phyloP scores from a whole-genome alignment of 805 yeast genomes.

The Kluyveromyces dobzhanskii region DNA sequence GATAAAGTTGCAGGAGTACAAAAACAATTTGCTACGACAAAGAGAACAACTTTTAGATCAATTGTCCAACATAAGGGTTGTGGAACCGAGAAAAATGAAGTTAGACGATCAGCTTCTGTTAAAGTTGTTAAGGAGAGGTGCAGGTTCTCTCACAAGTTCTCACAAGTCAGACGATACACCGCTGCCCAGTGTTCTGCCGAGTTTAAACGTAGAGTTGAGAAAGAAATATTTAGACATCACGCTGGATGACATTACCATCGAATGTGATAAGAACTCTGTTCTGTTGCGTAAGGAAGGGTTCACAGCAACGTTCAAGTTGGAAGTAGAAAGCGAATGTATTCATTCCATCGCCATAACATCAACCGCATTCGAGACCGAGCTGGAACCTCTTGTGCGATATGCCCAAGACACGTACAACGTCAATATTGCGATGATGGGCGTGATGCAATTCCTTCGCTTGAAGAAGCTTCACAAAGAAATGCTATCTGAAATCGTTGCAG shows the following conservation, averaged over 20 bases:
- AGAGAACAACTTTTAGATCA: background rate
- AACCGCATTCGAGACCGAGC: background rate
- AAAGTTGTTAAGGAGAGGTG: background rate
- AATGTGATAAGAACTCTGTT: background rate
- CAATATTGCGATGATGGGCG: constrained; percentile 1
- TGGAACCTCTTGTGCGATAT: background rate
- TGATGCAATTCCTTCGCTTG: background rate
- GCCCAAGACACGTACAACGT: background rate
- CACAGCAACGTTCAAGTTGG: background rate
- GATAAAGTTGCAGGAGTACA: constrained; percentile 2
- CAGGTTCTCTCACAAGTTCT: too few species aligned
- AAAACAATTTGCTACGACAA: background rate
- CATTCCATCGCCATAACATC: background rate
- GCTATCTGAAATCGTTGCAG: background rate
- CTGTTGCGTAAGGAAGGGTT: background rate
- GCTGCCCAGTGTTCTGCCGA: constrained; percentile 3
- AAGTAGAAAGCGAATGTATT: background rate
- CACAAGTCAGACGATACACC: background rate
- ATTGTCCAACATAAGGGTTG: background rate
- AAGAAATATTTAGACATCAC: background rate
- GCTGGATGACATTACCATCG: background rate
- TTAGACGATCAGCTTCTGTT: constrained; percentile 1
- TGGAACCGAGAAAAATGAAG: background rate
- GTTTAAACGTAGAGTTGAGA: background rate
- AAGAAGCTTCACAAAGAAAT: background rate